Evolutionary conservation across 2,329 filamentous ascomycete species (phyloP).

Genomic region (Colletotrichum gloeosporioides): DNA sequence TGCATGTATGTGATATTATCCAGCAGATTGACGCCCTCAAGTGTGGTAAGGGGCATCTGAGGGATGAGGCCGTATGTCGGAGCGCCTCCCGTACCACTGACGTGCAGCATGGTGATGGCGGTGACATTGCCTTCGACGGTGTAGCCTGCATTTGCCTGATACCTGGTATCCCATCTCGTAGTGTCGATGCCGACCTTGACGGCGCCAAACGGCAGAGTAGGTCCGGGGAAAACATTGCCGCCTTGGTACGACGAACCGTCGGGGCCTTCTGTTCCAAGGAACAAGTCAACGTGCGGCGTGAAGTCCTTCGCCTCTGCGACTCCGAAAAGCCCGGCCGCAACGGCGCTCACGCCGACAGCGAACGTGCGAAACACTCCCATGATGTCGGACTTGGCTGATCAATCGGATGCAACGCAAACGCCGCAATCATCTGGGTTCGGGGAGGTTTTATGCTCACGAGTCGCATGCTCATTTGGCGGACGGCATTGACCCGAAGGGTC

Average conservation of each 20-base stretch:
- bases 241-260: conserved; percentile 48
- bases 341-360: background rate
- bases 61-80: conserved; percentile 63
- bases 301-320: background rate
- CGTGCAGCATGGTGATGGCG: conserved; percentile 59
- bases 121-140: conserved; percentile 49
- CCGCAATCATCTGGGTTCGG: background rate
- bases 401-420: background rate
- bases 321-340: background rate
- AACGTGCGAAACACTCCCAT: background rate
- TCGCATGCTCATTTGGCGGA: background rate
- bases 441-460: background rate
- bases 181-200: conserved; percentile 51
- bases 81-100: conserved; percentile 61
- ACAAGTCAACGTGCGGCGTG: conserved; percentile 45
- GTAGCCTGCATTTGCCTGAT: conserved; percentile 39
- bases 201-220: conserved; percentile 47
- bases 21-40: conserved; percentile 48
- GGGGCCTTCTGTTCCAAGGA: conserved; percentile 54
- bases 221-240: conserved; percentile 50
- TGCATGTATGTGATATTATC: conserved; percentile 56
- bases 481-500: background rate
- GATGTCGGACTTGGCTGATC: background rate
- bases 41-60: conserved; percentile 48
- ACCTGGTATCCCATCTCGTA: conserved; percentile 27